Evolutionary conservation across 768 basidiomycete genomes (phyloP), one percentile per base, ranked within the genome.

Genomic region (Lactarius hatsudake): DNA sequence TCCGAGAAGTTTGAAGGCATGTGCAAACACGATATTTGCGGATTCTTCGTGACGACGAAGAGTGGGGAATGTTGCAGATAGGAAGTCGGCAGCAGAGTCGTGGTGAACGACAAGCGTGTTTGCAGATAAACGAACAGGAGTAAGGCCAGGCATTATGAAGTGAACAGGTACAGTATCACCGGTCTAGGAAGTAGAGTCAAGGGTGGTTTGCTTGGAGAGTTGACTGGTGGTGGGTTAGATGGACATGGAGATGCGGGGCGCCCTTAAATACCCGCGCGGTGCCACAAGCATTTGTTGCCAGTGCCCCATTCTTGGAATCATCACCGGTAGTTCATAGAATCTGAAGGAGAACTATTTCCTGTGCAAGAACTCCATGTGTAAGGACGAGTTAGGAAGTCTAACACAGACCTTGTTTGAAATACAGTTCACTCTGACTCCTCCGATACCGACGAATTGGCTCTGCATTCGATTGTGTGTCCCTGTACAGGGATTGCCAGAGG

Each of bases 11-110:
- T 81, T 81, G 59, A 82, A 76, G 0, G 86, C 84, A 59, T 82
- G 82, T 1, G 82, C 83, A 2, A 85, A 74, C 58, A 87, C 80
- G 59, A 85, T 81, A 65, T 86, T 86, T 26, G 83, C 76, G 2
- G 82, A 81, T 30, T 76, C 77, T 71, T 86, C 84, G 56, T 84
- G 75, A 34, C 72, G 74, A 42, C 74, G 75, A 55, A 85, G 78
- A 8, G 79, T 78, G 26, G 80, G 79, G 65, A 80, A 80, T 17
- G 81, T 73, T 34, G 74, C 74, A 4, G 76, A 69, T 34, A 85
- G 77, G 66, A 83, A 83, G 53, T 79, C 75, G 55, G 72, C 74
- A 23, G 82, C 76, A 62, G 78, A 72, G 63, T 72, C 66, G 69
- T 84, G 82, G 66, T 80, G 76, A 54, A 80, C 69, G 61, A 83